Evolutionary conservation across 208 protist genomes (phyloP).

Genomic region (Acanthamoeba lugdunensis): DNA sequence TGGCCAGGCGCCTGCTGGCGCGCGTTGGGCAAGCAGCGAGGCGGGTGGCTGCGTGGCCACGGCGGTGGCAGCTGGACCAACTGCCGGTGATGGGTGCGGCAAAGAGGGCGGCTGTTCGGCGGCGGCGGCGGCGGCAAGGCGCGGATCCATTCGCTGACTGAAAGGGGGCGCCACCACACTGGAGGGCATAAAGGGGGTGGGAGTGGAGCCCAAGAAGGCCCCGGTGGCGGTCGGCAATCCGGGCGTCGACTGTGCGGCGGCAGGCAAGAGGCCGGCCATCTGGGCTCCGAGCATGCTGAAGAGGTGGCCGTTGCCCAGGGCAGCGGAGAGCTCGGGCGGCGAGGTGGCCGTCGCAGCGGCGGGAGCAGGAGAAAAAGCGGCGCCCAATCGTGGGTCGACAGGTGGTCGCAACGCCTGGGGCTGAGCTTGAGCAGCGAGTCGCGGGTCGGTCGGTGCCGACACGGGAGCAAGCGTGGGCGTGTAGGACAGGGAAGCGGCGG

Average conservation of each 20-base stretch:
- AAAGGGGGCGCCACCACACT: no score
- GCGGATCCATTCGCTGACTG: no score
- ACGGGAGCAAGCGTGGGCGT: not conserved
- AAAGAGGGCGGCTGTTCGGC: no score
- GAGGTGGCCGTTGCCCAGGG: not conserved
- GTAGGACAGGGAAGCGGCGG: not conserved
- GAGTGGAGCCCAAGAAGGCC: not conserved
- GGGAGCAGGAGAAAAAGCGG: not conserved
- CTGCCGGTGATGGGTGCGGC: no score
- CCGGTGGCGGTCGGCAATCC: not conserved
- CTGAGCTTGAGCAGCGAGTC: not conserved
- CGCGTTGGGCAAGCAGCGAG: no score
- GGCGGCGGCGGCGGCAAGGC: no score
- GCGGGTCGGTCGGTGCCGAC: not conserved
- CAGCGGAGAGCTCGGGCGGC: not conserved
- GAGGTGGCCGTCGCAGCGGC: not conserved
- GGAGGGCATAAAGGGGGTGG: not conserved
- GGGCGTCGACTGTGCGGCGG: not conserved
- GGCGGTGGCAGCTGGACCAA: no score
- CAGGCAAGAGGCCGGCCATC: not conserved
- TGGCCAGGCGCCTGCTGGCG: no score
- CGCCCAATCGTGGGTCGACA: not conserved
- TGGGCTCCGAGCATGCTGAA: constrained; percentile 20
- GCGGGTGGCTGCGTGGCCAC: no score
- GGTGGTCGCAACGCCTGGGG: not conserved